Conservation (phyloP, 2,329 filamentous ascomycete species). For the Aspergillus terreus region DNA sequence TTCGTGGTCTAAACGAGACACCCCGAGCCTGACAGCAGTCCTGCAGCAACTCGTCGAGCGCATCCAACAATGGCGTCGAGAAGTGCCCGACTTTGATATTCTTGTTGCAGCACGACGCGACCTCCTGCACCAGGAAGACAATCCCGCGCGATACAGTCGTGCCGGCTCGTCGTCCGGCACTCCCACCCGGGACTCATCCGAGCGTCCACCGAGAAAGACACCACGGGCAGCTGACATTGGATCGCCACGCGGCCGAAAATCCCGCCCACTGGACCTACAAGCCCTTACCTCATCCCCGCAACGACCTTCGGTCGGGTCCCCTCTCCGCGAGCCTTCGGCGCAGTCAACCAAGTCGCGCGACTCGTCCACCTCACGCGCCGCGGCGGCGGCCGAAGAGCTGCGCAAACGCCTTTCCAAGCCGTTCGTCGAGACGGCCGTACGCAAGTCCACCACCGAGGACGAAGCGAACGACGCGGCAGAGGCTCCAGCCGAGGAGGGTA, state of each 20-base stretch:
- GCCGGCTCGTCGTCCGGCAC: slow-evolving; percentile 22
- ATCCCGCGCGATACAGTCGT: slow-evolving; percentile 9
- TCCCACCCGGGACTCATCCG: slow-evolving; percentile 13
- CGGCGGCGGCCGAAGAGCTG: slow-evolving; percentile 26
- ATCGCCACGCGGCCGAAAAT: slow-evolving; percentile 24
- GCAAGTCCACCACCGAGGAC: not conserved
- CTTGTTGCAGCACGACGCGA: slow-evolving; percentile 59
- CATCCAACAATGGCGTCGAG: slow-evolving; percentile 58
- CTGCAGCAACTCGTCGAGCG: slow-evolving; percentile 61
- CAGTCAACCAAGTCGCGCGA: slow-evolving; percentile 21
- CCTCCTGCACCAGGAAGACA: slow-evolving; percentile 34
- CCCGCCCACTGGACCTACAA: slow-evolving; percentile 11
- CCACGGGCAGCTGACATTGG: slow-evolving; percentile 11
- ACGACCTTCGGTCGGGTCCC: slow-evolving; percentile 17
- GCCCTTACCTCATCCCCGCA: slow-evolving; percentile 17
- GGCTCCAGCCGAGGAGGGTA: slow-evolving; percentile 7
- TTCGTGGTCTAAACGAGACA: slow-evolving; percentile 47
- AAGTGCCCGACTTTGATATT: slow-evolving; percentile 69
- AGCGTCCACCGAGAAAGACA: slow-evolving; percentile 10
- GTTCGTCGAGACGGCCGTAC: slow-evolving; percentile 18
- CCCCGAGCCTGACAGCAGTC: slow-evolving; percentile 49
- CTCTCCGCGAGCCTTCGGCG: slow-evolving; percentile 20
- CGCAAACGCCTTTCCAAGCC: slow-evolving; percentile 33
- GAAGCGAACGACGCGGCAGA: slow-evolving; percentile 1
- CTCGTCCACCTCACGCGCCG: slow-evolving; percentile 19